Evolutionary conservation across 768 basidiomycete species (phyloP), one percentile per base, ranked within the genome.

Genomic region (Ramaria sp.): DNA sequence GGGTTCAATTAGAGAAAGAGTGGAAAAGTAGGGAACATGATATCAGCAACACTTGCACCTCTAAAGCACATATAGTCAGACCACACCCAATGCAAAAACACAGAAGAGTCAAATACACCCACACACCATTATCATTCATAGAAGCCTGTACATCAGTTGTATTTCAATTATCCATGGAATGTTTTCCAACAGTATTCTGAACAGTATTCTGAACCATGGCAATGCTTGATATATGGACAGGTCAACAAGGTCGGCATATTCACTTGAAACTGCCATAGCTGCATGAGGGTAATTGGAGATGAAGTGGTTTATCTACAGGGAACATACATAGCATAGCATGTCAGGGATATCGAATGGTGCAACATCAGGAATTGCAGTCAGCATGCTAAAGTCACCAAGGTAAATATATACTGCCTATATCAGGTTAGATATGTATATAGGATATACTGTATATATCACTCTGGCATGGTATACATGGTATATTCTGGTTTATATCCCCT

Each of bases 11-110:
- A 60, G 19, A 59, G 52, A 1, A 61, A 59, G 19, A 63, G 50
- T 13, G 63, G 61, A 39, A 59, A 63, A 3, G 59, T 47, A 0
- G 63, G 63, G 50, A 61, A 64, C 49, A 64, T 60, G 22, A 64
- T 60, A 19, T 64, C 63, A 34, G 63, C 61, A 4, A 62, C 61
- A 54, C 60, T 57, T 3, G 27, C 43, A n/a, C 24, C 47, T 17
- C 2, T 5, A 22, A 13, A 49, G 30, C n/a, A 49, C 27, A 49
- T 30, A 15, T 1, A 13, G n/a, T n/a, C n/a, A n/a, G n/a, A n/a
- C n/a, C n/a, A n/a, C n/a, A n/a, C n/a, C n/a, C n/a, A n/a, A n/a
- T n/a, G n/a, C n/a, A n/a, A n/a, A n/a, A n/a, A n/a, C n/a, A n/a
- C n/a, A n/a, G n/a, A n/a, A n/a, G n/a, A n/a, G n/a, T n/a, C n/a